Base-by-base conservation (phyloP, 805 yeast species). In the Nakazawaea populi region DNA sequence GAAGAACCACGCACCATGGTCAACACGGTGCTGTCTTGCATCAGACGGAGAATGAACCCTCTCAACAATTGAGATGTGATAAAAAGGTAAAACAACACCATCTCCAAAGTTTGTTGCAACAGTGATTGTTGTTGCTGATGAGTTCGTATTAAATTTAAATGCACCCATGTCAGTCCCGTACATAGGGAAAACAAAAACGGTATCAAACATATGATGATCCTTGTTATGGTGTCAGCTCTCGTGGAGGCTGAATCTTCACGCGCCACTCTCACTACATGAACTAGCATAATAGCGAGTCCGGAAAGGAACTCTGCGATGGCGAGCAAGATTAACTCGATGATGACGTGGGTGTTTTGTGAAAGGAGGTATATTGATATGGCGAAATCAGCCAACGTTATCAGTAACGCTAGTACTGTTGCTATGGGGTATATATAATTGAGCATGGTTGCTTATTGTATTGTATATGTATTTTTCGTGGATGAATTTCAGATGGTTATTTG, bases 161-260 rank as follows among this genome's bases (percentile, higher is more conserved):
- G 47, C 6, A 47, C 14, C 45, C 46, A 47, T 4, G 35, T 34
- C 44, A 42, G 7, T 6, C 50, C 50, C 41, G 35, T 18, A 27
- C 43, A 32, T 4, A 47, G 2, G 6, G 46, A 41, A 6, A 47
- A 29, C 5, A 47, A 6, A 9, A 12, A 34, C 32, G 32, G n/a
- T 11, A 34, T 14, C 8, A 34, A 29, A 36, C 31, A 35, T 7
- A 12, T 6, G 5, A 46, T 11, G n/a, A 29, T 14, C 24, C 30
- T 18, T 14, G n/a, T 14, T 18, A 6, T 24, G 7, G 32, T 12
- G 10, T 10, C 24, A 27, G 8, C 11, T 32, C 35, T 32, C 27
- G 3, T 3, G 24, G 24, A 18, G 24, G 24, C 24, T 18, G 24
- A 18, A 18, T 18, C 24, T 18, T 18, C 24, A 18, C 24, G 24